Evolutionary conservation across 768 basidiomycete genomes (phyloP), one percentile per base, ranked within the genome.

Genomic region (Mycena haematopus): DNA sequence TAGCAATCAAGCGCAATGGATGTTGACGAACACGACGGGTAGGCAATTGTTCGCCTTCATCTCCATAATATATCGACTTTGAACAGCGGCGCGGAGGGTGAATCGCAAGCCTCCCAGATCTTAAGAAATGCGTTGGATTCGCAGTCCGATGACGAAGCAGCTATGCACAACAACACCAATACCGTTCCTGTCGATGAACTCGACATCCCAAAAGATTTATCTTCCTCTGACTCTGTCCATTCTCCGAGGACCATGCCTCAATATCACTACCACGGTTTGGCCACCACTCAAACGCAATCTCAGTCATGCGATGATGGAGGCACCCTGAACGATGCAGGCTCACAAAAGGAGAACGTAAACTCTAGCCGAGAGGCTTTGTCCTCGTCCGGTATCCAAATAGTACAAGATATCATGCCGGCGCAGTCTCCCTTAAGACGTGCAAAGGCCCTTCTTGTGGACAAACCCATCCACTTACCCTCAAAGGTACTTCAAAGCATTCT

Each of bases 221-320:
- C 82, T 2, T 68, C 74, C 4, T 68, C 74, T 33, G 79, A 80
- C 66, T 84, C 80, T 72, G 75, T 36, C 65, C 68, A 60, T 71
- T 72, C 55, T 19, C 21, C 62, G 72, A 24, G 44, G 22, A 70
- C 75, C 38, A 70, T 76, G 40, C 81, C 84, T 29, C 78, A 77
- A 58, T 87, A 88, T 73, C 81, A 84, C 69, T 80, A 86, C 62
- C 82, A 86, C 67, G 88, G 85, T 3, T 76, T 89, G 21, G 84
- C 80, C 3, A 65, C 74, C 10, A 85, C 84, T 1, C 84, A 87
- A 68, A 82, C 84, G 0, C 84, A 88, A 65, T 80, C 80, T 0
- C 82, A 83, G 62, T 64, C 70, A 15, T 52, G 73, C 10, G 75
- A 73, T 29, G 75, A 77, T 31, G 76, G 77, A 33, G 71, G 76